phyloP scores from a whole-genome alignment of 169 alveolate genomes.

The Babesia caballi region DNA sequence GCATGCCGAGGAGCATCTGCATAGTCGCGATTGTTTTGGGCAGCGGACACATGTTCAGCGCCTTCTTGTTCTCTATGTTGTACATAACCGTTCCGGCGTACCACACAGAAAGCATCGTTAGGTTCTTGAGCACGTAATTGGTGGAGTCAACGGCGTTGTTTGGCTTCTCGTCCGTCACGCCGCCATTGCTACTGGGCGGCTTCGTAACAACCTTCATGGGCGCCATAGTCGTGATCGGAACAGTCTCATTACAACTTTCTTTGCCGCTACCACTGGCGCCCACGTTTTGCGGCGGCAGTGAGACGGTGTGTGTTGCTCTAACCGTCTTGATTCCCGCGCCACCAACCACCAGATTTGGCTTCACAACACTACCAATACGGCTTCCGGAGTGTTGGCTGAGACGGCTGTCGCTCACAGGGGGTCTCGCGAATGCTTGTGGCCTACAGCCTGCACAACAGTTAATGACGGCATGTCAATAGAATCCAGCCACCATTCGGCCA shows the following conservation, averaged over 20 bases:
- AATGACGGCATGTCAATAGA: background rate
- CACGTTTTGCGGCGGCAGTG: background rate
- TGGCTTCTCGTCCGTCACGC: background rate
- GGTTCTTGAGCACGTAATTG: slow-evolving; percentile 1
- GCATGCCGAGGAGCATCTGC: slow-evolving; percentile 76
- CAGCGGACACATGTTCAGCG: slow-evolving; percentile 68
- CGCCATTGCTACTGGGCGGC: background rate
- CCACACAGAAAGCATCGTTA: slow-evolving; percentile 49
- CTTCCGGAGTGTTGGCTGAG: background rate
- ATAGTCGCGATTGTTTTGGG: slow-evolving; percentile 72
- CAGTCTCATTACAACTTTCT: background rate
- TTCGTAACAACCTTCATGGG: background rate
- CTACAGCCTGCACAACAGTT: background rate
- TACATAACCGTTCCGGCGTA: slow-evolving; percentile 72
- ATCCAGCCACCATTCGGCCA: too few relatives aligned
- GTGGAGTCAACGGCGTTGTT: background rate
- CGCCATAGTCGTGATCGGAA: background rate
- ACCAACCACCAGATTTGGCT: background rate
- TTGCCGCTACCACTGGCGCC: background rate
- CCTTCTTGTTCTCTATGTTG: slow-evolving; percentile 73
- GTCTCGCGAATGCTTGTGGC: background rate
- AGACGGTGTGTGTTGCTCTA: background rate
- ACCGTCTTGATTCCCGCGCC: background rate
- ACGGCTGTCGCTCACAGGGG: background rate
- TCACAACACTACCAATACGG: background rate